Base-by-base conservation (phyloP, 305 asterid genomes). In the Plantago lanceolata region DNA sequence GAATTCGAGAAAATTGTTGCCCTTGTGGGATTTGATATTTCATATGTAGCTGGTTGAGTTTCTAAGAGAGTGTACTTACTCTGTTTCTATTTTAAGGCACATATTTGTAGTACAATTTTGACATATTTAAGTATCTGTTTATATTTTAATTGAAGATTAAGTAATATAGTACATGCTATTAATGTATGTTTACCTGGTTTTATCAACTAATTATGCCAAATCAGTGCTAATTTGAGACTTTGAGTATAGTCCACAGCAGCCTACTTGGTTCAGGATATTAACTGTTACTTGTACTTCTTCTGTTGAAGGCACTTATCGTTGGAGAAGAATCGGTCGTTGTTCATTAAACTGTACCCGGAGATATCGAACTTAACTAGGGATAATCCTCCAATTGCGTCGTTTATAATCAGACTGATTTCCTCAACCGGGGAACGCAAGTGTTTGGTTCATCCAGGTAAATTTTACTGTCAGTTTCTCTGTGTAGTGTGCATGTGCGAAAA, bases 331-430 rank as follows among this genome's bases (percentile, higher is more conserved):
- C 75, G 95, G 62, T 63, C 75, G 44, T 54, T 93, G 82, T 77
- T 58, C 48, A 76, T 93, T 57, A 93, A 84, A 61, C 43, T 93
- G 71, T 87, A 76, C 73, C 99, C 99, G 0, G 97, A 85, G 71
- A 66, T 80, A 71, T 87, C 96, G 12, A 84, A 81, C 70, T 48
- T 78, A 53, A 84, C 93, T 0, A 82, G 88, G 55, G 97, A 90
- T 19, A 84, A 77, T 67, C 99, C 97, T 70, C 97, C 99, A 4
- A 65, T 93, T 53, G 96, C 96, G 28, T 90, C 99, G 6, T 93
- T 93, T 65, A 56, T 81, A 16, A 83, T 93, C 78, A 78, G 79
- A 76, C 80, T 83, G 69, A 75, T 93, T 31, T 93, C 97, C 18
- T 79, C 94, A 0, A 77, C 69, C 47, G 94, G 92, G 50, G 94